Conservation (phyloP, 495 filamentous ascomycete genomes). For the Neurospora sp. region DNA sequence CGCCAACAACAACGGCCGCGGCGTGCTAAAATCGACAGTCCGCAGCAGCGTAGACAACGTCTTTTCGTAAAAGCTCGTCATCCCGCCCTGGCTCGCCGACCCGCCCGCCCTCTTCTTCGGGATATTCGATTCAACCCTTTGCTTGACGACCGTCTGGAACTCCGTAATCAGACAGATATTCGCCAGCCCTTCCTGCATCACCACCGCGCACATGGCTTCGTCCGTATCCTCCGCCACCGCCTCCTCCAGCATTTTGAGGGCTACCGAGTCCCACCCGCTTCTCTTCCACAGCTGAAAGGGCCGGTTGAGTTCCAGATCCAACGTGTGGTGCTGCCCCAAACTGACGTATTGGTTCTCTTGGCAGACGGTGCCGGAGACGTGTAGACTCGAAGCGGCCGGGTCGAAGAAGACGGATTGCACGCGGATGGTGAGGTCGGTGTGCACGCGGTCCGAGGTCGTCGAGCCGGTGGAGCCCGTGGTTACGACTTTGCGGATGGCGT, state of each 20-base stretch:
- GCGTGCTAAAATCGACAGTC: constrained; percentile 63
- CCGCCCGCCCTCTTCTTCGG: constrained; percentile 62
- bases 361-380: constrained; percentile 72
- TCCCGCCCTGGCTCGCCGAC: constrained; percentile 61
- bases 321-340: constrained; percentile 78
- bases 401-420: constrained; percentile 88
- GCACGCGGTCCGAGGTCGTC: constrained; percentile 62
- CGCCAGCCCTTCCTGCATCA: constrained; percentile 90
- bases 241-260: constrained; percentile 66
- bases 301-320: constrained; percentile 63
- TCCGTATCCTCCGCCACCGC: constrained; percentile 65
- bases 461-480: constrained; percentile 63
- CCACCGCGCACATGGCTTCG: constrained; percentile 74
- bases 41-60: constrained; percentile 65
- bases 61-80: constrained; percentile 72
- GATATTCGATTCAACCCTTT: constrained; percentile 73
- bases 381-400: constrained; percentile 68
- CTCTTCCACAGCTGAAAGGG: constrained; percentile 79
- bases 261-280: constrained; percentile 86
- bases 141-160: constrained; percentile 77
- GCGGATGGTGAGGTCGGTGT: constrained; percentile 66
- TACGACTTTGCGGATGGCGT: constrained; percentile 72
- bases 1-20: constrained; percentile 71
- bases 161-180: constrained; percentile 93
- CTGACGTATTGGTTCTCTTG: constrained; percentile 77